phyloP scores from a whole-genome alignment of 2,329 filamentous ascomycete genomes.

The Alternaria angustiovoidea region DNA sequence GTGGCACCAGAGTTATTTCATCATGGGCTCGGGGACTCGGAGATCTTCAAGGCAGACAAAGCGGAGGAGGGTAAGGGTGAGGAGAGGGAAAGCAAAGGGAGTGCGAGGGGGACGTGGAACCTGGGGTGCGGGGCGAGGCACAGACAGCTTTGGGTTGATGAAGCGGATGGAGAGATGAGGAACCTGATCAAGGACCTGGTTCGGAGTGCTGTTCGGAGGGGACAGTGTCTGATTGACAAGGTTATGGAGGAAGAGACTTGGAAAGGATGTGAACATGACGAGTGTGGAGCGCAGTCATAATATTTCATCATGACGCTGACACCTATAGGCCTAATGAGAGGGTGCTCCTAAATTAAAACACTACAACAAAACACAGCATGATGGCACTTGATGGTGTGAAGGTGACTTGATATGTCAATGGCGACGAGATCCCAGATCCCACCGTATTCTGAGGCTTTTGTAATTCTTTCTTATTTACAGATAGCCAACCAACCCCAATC shows the following conservation, averaged over 20 bases:
- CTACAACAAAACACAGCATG: background rate
- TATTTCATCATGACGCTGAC: background rate
- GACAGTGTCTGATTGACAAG: conserved; percentile 15
- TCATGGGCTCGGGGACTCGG: conserved; percentile 42
- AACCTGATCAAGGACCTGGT: conserved; percentile 5
- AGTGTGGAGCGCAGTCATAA: conserved; percentile 26
- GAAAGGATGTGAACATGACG: conserved; percentile 19
- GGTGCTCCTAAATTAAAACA: background rate
- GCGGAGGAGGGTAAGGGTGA: background rate
- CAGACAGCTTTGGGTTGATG: conserved; percentile 15
- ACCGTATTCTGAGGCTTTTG: background rate
- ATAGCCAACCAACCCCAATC: conserved; percentile 8
- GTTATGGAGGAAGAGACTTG: conserved; percentile 13
- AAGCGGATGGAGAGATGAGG: conserved; percentile 4
- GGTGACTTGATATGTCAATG: background rate
- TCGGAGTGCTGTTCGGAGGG: conserved; percentile 2
- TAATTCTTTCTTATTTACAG: conserved; percentile 9
- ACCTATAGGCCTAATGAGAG: background rate
- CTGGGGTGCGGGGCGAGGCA: conserved; percentile 22
- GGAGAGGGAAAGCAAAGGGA: background rate
- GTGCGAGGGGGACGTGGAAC: conserved; percentile 23
- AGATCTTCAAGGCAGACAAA: conserved; percentile 25
- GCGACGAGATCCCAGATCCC: conserved; percentile 7
- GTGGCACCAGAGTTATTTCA: conserved; percentile 53
- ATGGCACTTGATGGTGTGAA: background rate